A percentile compares a stretch with the other conserved stretches of the same genome.
These are phyloP conservation scores for Ophiostoma piceae DNA, from an alignment of 2,329 filamentous ascomycete genomes.

Conservation along the genomic window DNA sequence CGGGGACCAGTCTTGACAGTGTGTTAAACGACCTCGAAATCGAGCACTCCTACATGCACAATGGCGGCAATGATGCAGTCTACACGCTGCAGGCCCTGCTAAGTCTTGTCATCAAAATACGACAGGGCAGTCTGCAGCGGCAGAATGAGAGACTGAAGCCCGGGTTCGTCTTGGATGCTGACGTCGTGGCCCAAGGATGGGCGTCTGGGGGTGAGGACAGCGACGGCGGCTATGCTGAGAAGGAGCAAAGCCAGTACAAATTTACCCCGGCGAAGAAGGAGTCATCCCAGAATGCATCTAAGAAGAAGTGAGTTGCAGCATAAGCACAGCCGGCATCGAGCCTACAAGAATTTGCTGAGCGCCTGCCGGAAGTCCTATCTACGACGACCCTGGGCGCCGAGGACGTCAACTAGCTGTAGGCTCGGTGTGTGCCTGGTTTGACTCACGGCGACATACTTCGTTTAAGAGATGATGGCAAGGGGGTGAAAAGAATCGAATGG, in stretches of 20 bases:
- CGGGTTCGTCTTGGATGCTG: constrained; percentile 8
- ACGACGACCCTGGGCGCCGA: background rate
- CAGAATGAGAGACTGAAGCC: constrained; percentile 17
- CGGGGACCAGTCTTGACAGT: constrained; percentile 51
- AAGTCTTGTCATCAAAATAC: constrained; percentile 45
- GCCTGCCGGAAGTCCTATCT: background rate
- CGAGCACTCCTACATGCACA: constrained; percentile 64
- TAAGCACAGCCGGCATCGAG: background rate
- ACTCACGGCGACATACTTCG: background rate
- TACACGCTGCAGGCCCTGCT: constrained; percentile 74
- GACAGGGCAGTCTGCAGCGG: constrained; percentile 30
- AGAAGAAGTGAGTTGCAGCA: background rate
- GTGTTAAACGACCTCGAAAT: constrained; percentile 64
- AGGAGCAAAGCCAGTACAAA: background rate
- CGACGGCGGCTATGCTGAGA: constrained; percentile 31
- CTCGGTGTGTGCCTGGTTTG: background rate
- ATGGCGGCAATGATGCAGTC: constrained; percentile 79
- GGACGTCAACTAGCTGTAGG: constrained; percentile 20
- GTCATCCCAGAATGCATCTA: too few species aligned
- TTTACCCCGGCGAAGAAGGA: background rate
- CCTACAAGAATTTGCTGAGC: background rate
- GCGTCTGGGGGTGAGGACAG: constrained; percentile 33
- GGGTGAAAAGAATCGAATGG: background rate
- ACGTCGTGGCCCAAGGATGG: constrained; percentile 31
- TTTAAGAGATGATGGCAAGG: background rate